A percentile compares a stretch with the other conserved stretches of the same genome.
These are phyloP conservation scores for Lachnellula subtilissima DNA, from an alignment of 2,329 filamentous ascomycete genomes.

Conservation along the genomic window DNA sequence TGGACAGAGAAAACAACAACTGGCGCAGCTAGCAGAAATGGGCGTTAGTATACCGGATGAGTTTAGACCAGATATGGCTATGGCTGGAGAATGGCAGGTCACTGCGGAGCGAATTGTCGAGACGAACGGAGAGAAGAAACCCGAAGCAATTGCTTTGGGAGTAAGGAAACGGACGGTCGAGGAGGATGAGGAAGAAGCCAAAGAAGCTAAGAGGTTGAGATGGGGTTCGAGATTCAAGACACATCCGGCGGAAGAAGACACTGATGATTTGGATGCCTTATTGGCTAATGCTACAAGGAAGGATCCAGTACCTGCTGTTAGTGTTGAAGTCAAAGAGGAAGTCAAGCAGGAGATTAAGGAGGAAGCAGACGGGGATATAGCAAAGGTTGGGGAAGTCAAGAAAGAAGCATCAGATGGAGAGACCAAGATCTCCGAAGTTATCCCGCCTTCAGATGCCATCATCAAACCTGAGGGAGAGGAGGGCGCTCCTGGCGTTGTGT, in stretches of 20 bases:
- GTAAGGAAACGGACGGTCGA: slow-evolving; percentile 59
- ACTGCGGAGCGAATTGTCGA: slow-evolving; percentile 38
- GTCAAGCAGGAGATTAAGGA: slow-evolving; percentile 20
- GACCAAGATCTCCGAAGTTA: slow-evolving; percentile 32
- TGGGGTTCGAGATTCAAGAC: slow-evolving; percentile 33
- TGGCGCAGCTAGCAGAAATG: slow-evolving; percentile 82
- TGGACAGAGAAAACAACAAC: slow-evolving; percentile 73
- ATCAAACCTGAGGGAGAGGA: slow-evolving; percentile 27
- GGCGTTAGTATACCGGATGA: slow-evolving; percentile 80
- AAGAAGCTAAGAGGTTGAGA: slow-evolving; percentile 54
- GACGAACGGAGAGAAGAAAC: slow-evolving; percentile 41
- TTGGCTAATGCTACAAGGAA: slow-evolving; percentile 27
- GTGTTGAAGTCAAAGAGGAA: slow-evolving; percentile 19
- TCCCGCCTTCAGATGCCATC: slow-evolving; percentile 21
- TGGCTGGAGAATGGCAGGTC: slow-evolving; percentile 83
- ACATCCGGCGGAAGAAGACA: slow-evolving; percentile 29
- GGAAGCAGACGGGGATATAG: neutral
- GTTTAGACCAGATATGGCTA: slow-evolving; percentile 73
- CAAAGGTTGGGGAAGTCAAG: slow-evolving; percentile 17
- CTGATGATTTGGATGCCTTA: slow-evolving; percentile 37
- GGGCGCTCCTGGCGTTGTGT: slow-evolving; percentile 51
- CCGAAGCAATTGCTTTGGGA: slow-evolving; percentile 43
- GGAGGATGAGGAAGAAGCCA: slow-evolving; percentile 55
- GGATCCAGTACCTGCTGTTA: slow-evolving; percentile 20
- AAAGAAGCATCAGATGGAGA: slow-evolving; percentile 25